phyloP scores from a whole-genome alignment of 2,329 filamentous ascomycete genomes.

The Pseudohalonectria lignicola region DNA sequence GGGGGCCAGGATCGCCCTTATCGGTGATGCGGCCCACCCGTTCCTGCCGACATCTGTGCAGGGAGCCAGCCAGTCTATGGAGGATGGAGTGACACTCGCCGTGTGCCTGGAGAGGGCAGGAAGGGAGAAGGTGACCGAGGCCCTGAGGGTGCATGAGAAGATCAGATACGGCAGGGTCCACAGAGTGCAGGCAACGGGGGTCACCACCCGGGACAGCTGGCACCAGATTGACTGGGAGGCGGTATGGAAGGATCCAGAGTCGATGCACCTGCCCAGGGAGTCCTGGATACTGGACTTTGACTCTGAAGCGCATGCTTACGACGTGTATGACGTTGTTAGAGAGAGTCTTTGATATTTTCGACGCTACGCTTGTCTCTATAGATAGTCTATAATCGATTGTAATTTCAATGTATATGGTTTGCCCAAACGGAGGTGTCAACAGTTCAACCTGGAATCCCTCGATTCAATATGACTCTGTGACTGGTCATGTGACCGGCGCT shows the following conservation, averaged over 20 bases:
- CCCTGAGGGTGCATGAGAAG: slow-evolving; percentile 29
- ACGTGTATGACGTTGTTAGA: too few species aligned
- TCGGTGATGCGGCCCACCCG: slow-evolving; percentile 28
- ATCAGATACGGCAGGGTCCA: slow-evolving; percentile 35
- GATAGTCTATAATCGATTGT: too few species aligned
- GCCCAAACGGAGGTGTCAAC: too few species aligned
- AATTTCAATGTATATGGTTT: too few species aligned
- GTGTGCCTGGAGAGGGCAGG: slow-evolving; percentile 23
- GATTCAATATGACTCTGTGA: too few species aligned
- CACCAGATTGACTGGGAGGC: slow-evolving; percentile 37
- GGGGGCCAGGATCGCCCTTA: slow-evolving; percentile 19
- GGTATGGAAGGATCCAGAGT: slow-evolving; percentile 29
- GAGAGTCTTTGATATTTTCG: too few species aligned
- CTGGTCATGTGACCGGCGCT: too few species aligned
- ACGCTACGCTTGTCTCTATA: too few species aligned
- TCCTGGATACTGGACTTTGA: slow-evolving; percentile 38
- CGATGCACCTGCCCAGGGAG: slow-evolving; percentile 31
- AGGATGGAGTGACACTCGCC: slow-evolving; percentile 26
- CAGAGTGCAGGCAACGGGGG: slow-evolving; percentile 33
- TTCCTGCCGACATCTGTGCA: slow-evolving; percentile 25
- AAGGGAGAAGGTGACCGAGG: slow-evolving; percentile 22
- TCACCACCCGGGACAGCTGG: slow-evolving; percentile 35
- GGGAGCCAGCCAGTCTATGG: slow-evolving; percentile 26
- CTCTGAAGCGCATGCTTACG: slow-evolving; percentile 31
- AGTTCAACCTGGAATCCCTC: too few species aligned